Evolutionary conservation across 2,329 filamentous ascomycete species (phyloP).

Genomic region (Colletotrichum musicola): DNA sequence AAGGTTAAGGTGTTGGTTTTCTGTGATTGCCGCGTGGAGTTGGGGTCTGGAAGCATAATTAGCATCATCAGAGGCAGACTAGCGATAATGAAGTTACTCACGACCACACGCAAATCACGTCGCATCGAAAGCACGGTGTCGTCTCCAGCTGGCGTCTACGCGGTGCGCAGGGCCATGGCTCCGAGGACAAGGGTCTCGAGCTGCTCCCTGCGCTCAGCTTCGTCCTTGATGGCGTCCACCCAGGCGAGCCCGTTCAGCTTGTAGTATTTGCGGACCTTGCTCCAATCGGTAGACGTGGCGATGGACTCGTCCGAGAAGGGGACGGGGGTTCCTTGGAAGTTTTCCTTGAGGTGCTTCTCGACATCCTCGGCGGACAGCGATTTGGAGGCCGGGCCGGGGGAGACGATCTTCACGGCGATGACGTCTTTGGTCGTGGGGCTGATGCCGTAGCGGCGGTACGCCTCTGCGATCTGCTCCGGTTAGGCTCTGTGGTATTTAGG

Average conservation of each 20-base stretch:
- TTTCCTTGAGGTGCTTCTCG: slow-evolving; percentile 68
- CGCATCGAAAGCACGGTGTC: background rate
- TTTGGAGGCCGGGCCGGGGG: slow-evolving; percentile 58
- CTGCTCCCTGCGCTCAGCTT: slow-evolving; percentile 61
- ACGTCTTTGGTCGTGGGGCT: slow-evolving; percentile 76
- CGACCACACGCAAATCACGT: background rate
- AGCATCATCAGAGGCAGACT: background rate
- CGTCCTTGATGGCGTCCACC: slow-evolving; percentile 60
- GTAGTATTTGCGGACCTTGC: slow-evolving; percentile 85
- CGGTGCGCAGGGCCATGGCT: slow-evolving; percentile 81
- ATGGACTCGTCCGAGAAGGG: slow-evolving; percentile 75
- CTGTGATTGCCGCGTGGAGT: slow-evolving; percentile 24
- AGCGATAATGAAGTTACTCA: slow-evolving; percentile 14
- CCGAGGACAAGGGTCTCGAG: slow-evolving; percentile 79
- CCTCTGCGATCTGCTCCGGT: slow-evolving; percentile 80
- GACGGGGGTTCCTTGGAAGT: slow-evolving; percentile 72
- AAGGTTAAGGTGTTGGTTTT: slow-evolving; percentile 15
- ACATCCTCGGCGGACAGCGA: slow-evolving; percentile 60
- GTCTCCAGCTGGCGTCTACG: slow-evolving; percentile 25
- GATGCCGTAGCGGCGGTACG: slow-evolving; percentile 91
- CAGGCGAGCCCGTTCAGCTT: slow-evolving; percentile 77
- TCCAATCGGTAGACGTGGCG: slow-evolving; percentile 69
- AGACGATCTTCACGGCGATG: slow-evolving; percentile 84
- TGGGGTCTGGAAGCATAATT: background rate
- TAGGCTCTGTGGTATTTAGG: background rate